Base-by-base conservation (phyloP, 2,329 filamentous ascomycete genomes). In the Neofusicoccum ribis region DNA sequence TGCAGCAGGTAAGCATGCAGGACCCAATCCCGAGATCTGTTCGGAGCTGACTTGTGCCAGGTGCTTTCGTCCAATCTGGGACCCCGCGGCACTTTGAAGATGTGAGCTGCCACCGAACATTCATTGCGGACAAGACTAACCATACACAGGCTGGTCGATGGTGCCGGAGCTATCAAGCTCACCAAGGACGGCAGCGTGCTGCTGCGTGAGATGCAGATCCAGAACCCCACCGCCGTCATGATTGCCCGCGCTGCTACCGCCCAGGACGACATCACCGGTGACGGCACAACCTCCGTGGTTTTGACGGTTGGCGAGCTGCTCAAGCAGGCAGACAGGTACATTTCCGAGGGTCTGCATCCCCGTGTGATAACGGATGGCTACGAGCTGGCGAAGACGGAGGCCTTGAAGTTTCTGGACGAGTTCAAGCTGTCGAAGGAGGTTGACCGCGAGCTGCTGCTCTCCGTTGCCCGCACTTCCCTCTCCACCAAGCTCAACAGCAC, bases 171-270 rank as follows among this genome's bases (percentile, higher is more conserved):
- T 88, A 99, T 99, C 83, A 99, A 99, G 83, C 87, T 99, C 78
- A 99, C 95, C 72, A 99, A 99, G 81, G 95, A 99, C 82, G 95
- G 95, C 77, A 97, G 96, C 75, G 94, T 98, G 67, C 84, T 89
- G 70, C 74, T 89, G 72, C 85, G 86, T 73, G 87, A 89, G 76
- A 89, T 89, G 87, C 93, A 98, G 88, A 98, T 98, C 77, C 94
- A 97, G 83, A 98, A 98, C 80, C 95, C 95, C 34, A 99, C 95
- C 41, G 95, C 95, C 70, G 95, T 89, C 68, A 89, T 90, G 86
- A 90, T 90, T 74, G 88, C 88, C 68, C 82, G 88, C 76, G 93
- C 94, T 73, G 95, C 95, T 65, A 99, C 95, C 43, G 95, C 95
- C 70, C 94, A 99, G 79, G 95, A 99, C 79, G 95, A 99, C 74